Conservation (phyloP, 257 asterid species). For the Solanum megistacrolobum region DNA sequence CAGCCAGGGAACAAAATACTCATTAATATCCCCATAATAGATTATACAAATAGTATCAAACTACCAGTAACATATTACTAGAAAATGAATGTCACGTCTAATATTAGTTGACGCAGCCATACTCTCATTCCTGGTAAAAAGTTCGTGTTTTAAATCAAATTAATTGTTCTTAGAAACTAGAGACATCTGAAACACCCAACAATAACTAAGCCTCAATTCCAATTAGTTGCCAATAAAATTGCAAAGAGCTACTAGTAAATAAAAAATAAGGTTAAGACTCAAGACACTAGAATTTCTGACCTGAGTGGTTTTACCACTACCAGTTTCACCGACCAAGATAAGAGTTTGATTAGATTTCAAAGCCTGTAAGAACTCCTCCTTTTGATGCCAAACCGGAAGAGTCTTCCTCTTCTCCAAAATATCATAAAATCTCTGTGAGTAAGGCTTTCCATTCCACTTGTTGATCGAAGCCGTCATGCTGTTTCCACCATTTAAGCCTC, state of each 20-base stretch:
- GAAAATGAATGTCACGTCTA: background rate
- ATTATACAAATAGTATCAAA: background rate
- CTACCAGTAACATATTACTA: background rate
- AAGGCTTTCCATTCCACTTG: constrained; percentile 62
- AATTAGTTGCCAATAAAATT: background rate
- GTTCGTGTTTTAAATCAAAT: background rate
- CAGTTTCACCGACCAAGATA: constrained; percentile 94
- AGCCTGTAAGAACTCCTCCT: constrained; percentile 70
- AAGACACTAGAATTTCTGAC: constrained; percentile 17
- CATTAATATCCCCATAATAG: background rate
- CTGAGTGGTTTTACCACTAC: constrained; percentile 98
- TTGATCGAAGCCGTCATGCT: constrained; percentile 26
- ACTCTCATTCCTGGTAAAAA: background rate
- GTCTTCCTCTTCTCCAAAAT: constrained; percentile 81
- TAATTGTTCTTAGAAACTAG: background rate
- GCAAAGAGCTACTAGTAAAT: background rate
- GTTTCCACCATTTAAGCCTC: constrained; percentile 20
- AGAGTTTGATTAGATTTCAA: constrained; percentile 61
- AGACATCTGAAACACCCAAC: background rate
- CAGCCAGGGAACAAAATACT: background rate
- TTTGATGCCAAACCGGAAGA: constrained; percentile 97
- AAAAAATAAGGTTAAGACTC: background rate
- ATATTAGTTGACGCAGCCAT: background rate
- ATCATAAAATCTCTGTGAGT: constrained; percentile 66
- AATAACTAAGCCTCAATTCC: background rate